phyloP scores from a whole-genome alignment of 345 rosid species.

The Euclidium syriacum region DNA sequence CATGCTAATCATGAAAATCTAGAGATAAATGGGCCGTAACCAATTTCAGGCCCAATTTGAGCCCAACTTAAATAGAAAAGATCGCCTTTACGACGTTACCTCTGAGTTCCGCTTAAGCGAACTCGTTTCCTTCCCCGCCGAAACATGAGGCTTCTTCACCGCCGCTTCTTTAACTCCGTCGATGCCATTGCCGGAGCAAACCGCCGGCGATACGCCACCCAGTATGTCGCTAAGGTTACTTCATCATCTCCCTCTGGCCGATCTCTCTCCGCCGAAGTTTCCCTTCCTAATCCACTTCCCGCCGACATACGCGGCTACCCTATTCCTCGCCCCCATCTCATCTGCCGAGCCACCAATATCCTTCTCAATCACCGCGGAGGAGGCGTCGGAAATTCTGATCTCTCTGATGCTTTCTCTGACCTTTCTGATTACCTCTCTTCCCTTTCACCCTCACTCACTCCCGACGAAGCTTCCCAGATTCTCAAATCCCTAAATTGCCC shows the following conservation, averaged over 20 bases:
- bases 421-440: constrained; percentile 60
- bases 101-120: not conserved
- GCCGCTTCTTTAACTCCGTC: constrained; percentile 7
- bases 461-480: constrained; percentile 71
- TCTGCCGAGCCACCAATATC: constrained; percentile 67
- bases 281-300: constrained; percentile 46
- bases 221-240: constrained; percentile 67
- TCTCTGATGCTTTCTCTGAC: constrained; percentile 31
- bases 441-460: constrained; percentile 56
- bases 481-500: constrained; percentile 79
- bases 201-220: constrained; percentile 59
- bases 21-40: too few relatives aligned
- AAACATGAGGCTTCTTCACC: constrained; percentile 25
- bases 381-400: not conserved
- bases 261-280: constrained; percentile 69
- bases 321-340: constrained; percentile 68
- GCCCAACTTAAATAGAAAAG: not conserved
- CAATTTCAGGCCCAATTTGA: not conserved
- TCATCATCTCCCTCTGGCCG: constrained; percentile 76
- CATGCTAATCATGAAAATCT: too few relatives aligned
- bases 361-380: constrained; percentile 23
- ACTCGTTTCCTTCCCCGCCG: constrained; percentile 5
- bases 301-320: constrained; percentile 71
- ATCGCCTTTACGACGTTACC: not conserved
- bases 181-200: not conserved